Percentiles rank a stretch among this genome's conserved stretches.
These are phyloP conservation scores for Irpex lacteus DNA, from an alignment of 1,284 basidiomycete genomes.

Conservation along the genomic window DNA sequence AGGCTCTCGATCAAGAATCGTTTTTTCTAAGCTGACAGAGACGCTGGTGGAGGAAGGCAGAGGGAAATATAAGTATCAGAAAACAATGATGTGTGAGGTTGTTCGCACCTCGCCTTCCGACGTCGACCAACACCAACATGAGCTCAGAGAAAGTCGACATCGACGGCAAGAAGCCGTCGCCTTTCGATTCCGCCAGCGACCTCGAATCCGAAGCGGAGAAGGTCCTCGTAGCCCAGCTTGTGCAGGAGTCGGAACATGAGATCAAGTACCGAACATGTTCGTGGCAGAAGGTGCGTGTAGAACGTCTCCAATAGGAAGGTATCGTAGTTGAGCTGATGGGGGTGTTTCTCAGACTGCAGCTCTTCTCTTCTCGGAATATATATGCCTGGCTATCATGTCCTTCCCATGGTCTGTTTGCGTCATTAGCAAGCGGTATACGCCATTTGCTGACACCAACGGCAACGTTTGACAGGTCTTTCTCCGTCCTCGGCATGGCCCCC, in stretches of 20 bases:
- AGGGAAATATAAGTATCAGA: neutral
- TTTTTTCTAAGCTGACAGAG: neutral
- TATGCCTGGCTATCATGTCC: slow-evolving; percentile 48
- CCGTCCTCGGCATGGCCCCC: slow-evolving; percentile 54
- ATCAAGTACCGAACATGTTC: slow-evolving; percentile 44
- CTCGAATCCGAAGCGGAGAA: slow-evolving; percentile 15
- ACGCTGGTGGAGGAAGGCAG: neutral
- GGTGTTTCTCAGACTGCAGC: slow-evolving; percentile 36
- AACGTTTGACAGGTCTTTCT: slow-evolving; percentile 40
- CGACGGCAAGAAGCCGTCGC: neutral
- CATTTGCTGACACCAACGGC: slow-evolving; percentile 13
- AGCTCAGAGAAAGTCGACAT: slow-evolving; percentile 1
- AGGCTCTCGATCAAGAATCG: neutral
- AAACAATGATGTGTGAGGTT: neutral
- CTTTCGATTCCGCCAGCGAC: neutral
- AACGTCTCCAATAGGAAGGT: neutral
- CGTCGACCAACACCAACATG: neutral
- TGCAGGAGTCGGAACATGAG: slow-evolving; percentile 32
- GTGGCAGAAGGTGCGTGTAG: slow-evolving; percentile 42
- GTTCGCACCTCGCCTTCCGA: neutral
- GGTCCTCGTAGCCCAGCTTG: slow-evolving; percentile 26
- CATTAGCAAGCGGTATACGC: neutral
- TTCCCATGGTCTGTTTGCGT: slow-evolving; percentile 41
- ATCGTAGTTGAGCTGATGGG: neutral
- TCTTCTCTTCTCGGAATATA: slow-evolving; percentile 47